phyloP scores from a whole-genome alignment of 257 asterid genomes.

The Anisodus tanguticus region DNA sequence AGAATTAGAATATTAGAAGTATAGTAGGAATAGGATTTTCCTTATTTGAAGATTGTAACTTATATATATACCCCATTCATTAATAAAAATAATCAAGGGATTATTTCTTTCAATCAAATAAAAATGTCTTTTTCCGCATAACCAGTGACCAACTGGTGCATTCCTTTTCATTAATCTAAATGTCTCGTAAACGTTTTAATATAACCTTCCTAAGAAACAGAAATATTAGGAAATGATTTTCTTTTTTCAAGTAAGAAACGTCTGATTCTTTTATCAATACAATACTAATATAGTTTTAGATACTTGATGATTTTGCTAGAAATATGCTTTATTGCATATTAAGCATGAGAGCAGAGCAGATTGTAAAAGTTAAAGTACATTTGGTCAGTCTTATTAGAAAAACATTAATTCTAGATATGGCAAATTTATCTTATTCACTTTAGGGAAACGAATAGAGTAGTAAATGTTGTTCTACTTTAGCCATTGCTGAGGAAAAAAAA shows the following conservation, averaged over 20 bases:
- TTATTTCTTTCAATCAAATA: too few relatives aligned
- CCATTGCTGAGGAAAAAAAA: neutral
- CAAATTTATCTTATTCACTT: neutral
- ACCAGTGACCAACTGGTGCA: too few relatives aligned
- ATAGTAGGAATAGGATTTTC: too few relatives aligned
- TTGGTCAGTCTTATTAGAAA: neutral
- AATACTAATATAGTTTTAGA: too few relatives aligned
- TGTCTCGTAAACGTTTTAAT: neutral
- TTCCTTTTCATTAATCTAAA: too few relatives aligned
- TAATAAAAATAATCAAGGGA: too few relatives aligned
- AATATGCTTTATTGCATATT: neutral
- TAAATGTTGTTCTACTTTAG: neutral
- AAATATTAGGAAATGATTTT: too few relatives aligned
- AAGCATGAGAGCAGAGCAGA: neutral
- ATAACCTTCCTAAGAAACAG: neutral
- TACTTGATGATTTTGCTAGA: neutral
- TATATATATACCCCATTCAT: too few relatives aligned
- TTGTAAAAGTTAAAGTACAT: neutral
- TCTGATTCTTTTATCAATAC: too few relatives aligned
- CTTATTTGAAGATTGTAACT: too few relatives aligned
- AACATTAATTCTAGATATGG: neutral
- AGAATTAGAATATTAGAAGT: too few relatives aligned
- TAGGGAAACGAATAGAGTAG: neutral
- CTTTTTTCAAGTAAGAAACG: neutral
- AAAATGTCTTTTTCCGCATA: too few relatives aligned